Conservation (phyloP, 345 rosid genomes). For the Hevea brasiliensis region DNA sequence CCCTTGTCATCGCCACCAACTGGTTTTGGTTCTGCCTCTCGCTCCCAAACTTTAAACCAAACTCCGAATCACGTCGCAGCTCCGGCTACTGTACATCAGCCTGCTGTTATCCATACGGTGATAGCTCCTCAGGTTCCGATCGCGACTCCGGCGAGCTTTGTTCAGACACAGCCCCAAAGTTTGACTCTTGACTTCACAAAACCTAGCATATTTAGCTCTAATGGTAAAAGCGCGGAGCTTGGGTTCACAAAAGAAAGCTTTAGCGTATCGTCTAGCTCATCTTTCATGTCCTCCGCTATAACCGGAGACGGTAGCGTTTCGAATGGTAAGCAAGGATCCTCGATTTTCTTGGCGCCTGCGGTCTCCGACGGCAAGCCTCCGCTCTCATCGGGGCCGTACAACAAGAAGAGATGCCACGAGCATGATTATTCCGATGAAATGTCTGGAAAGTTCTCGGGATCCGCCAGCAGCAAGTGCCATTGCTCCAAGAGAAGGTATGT, state of each 20-base stretch:
- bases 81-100: background rate
- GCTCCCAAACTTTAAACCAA: background rate
- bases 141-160: conserved; percentile 37
- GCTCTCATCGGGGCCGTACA: conserved; percentile 49
- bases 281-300: conserved; percentile 80
- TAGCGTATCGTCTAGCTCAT: conserved; percentile 63
- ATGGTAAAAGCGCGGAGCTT: conserved; percentile 46
- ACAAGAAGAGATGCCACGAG: conserved; percentile 67
- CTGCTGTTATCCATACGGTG: conserved; percentile 6
- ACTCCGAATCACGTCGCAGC: conserved; percentile 5
- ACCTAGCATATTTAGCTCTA: conserved; percentile 47
- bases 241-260: conserved; percentile 71
- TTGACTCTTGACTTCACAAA: conserved; percentile 83
- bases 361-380: conserved; percentile 76
- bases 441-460: conserved; percentile 66
- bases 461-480: conserved; percentile 67
- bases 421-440: conserved; percentile 55
- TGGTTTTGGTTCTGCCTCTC: conserved; percentile 18
- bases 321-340: conserved; percentile 72
- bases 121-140: conserved; percentile 17
- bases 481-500: conserved; percentile 86
- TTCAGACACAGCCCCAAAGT: conserved; percentile 54
- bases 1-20: conserved; percentile 30
- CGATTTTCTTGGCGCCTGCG: conserved; percentile 53
- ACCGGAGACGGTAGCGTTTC: conserved; percentile 97